A percentile compares a stretch with the other conserved stretches of the same genome.
Evolutionary conservation across 768 basidiomycete genomes (phyloP).

Genomic region (Boletus bicolor): DNA sequence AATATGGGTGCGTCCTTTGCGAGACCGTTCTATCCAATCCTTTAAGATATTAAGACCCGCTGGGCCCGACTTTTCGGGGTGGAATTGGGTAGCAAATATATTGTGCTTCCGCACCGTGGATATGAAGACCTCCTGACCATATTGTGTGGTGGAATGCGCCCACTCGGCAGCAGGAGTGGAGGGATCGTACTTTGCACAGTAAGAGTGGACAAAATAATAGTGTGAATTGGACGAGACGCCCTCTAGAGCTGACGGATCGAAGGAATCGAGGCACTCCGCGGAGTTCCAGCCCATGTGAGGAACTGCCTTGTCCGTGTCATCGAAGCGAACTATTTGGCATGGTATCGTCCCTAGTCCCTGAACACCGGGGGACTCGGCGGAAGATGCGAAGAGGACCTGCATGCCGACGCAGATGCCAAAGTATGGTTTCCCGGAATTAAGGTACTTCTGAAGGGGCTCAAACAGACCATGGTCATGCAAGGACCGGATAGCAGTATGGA

Average conservation of each 20-base stretch:
- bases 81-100: slow-evolving; percentile 93
- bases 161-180: slow-evolving; percentile 61
- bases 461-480: slow-evolving; percentile 70
- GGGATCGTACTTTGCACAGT: slow-evolving; percentile 74
- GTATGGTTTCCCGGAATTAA: slow-evolving; percentile 86
- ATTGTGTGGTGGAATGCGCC: slow-evolving; percentile 85
- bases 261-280: slow-evolving; percentile 54
- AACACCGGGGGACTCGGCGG: slow-evolving; percentile 66
- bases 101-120: slow-evolving; percentile 80
- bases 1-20: slow-evolving; percentile 35
- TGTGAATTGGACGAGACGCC: slow-evolving; percentile 53
- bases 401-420: slow-evolving; percentile 99
- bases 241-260: slow-evolving; percentile 39
- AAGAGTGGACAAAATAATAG: slow-evolving; percentile 99
- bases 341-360: slow-evolving; percentile 85
- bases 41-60: slow-evolving; percentile 81
- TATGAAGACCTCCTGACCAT: slow-evolving; percentile 90
- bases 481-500: slow-evolving; percentile 80
- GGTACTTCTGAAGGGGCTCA: slow-evolving; percentile 77
- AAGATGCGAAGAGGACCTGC: slow-evolving; percentile 90
- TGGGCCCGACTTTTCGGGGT: slow-evolving; percentile 94
- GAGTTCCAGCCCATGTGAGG: slow-evolving; percentile 99
- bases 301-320: slow-evolving; percentile 73
- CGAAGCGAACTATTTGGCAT: slow-evolving; percentile 73
- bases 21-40: slow-evolving; percentile 70